Conservation (phyloP, 805 yeast genomes). For the Torulaspora quercuum region DNA sequence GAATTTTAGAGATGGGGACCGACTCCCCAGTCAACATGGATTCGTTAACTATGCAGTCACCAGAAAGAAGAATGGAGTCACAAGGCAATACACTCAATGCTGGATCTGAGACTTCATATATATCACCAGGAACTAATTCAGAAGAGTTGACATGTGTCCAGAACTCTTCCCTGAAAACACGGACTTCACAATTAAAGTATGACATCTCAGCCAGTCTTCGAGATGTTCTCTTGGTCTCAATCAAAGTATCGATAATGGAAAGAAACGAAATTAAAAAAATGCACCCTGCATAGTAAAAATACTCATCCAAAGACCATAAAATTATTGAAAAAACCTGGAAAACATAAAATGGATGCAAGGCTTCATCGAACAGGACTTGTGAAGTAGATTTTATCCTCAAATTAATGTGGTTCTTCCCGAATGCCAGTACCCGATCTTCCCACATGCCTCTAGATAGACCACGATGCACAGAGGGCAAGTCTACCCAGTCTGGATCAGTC, state of each 20-base stretch:
- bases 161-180: constrained; percentile 89
- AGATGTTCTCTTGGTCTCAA: constrained; percentile 82
- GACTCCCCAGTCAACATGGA: constrained; percentile 98
- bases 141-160: constrained; percentile 78
- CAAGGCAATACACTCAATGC: constrained; percentile 73
- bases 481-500: constrained; percentile 78
- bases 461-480: constrained; percentile 46
- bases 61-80: constrained; percentile 80
- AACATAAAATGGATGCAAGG: constrained; percentile 90
- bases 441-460: constrained; percentile 71
- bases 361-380: constrained; percentile 76
- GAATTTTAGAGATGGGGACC: constrained; percentile 84
- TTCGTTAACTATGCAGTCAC: constrained; percentile 96
- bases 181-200: constrained; percentile 67
- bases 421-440: constrained; percentile 66
- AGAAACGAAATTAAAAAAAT: constrained; percentile 81
- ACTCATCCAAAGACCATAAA: constrained; percentile 88
- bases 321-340: constrained; percentile 91
- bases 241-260: constrained; percentile 72
- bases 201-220: constrained; percentile 71
- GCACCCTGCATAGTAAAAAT: constrained; percentile 90
- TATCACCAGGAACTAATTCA: constrained; percentile 93
- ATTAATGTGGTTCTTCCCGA: constrained; percentile 73
- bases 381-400: constrained; percentile 66
- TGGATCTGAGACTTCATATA: constrained; percentile 89